Base-by-base conservation (phyloP, 305 asterid species). In the Plantago coronopus region DNA sequence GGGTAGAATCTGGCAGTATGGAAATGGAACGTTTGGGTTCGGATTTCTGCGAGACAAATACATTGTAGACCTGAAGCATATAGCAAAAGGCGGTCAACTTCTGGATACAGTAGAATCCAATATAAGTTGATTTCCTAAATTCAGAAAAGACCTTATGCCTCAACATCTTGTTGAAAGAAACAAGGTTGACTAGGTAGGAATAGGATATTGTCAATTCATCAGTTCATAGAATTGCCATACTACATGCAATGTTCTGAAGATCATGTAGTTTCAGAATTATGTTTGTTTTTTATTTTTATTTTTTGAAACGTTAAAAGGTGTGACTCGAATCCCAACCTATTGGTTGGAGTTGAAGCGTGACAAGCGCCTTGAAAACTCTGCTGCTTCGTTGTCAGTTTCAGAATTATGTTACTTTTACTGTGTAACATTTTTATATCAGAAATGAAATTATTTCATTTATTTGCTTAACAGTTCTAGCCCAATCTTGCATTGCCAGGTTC, bases 1-100 rank as follows among this genome's bases (percentile, higher is more conserved):
- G 69, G 95, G 98, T 49, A 84, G 98, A 64, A 79, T 89, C 51
- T 91, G 97, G 98, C 83, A 69, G 75, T 89, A 89, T 38, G 65
- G 60, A 56, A 73, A 86, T 57, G 95, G 96, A 59, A 81, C 86
- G 8, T 80, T 83, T 47, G 98, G 98, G 43, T 91, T 84, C 54
- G 98, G 97, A 38, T 86, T 89, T 75, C 84, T 88, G 61, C 80
- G 91, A 45, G 81, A 88, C 59, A 60, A 77, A 65, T 72, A 68
- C 53, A 67, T 82, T 54, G 57, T 80, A 54, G 97, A 91, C 80
- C 54, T 91, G 72, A 86, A 77, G 81, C 90, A 69, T 67, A 74
- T 91, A 34, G 83, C 83, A 17, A 64, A 31, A 62, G 69, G 83
- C 58, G 93, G 88, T 18, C 70, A 23, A 59, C 70, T 91, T 63